These are phyloP conservation scores for Mortierella antarctica DNA, from an alignment of 192 early-diverging fungal genomes.

Conservation along the genomic window DNA sequence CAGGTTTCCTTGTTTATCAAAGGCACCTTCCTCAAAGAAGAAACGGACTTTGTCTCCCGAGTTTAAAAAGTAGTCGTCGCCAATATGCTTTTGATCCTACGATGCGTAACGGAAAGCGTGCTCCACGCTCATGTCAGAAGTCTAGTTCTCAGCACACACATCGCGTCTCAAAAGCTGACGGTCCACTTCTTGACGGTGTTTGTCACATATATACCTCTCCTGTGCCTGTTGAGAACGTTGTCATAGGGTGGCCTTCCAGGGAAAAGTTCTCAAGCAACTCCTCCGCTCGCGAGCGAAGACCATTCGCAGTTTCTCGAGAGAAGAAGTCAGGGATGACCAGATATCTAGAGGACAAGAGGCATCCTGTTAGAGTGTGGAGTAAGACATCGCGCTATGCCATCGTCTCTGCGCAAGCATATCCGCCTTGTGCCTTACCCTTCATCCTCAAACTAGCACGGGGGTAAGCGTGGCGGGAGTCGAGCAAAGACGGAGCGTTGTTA, in stretches of 20 bases:
- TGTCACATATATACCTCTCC: slow-evolving; percentile 40
- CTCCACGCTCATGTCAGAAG: neutral
- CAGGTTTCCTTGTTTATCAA: slow-evolving; percentile 73
- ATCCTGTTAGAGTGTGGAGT: neutral
- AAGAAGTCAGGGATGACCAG: slow-evolving; percentile 78
- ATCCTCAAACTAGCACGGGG: slow-evolving; percentile 33
- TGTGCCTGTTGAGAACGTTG: slow-evolving; percentile 79
- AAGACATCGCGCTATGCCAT: neutral
- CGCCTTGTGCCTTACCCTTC: slow-evolving; percentile 30
- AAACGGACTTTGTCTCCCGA: slow-evolving; percentile 86
- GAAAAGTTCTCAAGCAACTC: slow-evolving; percentile 73
- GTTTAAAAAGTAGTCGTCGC: slow-evolving; percentile 90
- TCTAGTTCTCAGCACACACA: neutral
- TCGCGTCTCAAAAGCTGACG: too few relatives aligned
- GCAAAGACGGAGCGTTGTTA: neutral
- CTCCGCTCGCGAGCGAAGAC: slow-evolving; percentile 58
- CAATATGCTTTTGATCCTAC: slow-evolving; percentile 70
- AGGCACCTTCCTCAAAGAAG: slow-evolving; percentile 90
- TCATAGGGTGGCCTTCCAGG: slow-evolving; percentile 77
- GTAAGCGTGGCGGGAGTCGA: neutral
- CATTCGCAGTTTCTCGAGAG: slow-evolving; percentile 54
- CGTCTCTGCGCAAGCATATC: neutral
- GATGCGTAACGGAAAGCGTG: neutral
- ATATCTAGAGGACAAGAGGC: slow-evolving; percentile 52
- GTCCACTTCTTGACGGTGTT: neutral